Percentiles rank a stretch among this genome's conserved stretches.
Evolutionary conservation across 2,329 filamentous ascomycete genomes (phyloP).

Genomic region (Aureobasidium pullulans): DNA sequence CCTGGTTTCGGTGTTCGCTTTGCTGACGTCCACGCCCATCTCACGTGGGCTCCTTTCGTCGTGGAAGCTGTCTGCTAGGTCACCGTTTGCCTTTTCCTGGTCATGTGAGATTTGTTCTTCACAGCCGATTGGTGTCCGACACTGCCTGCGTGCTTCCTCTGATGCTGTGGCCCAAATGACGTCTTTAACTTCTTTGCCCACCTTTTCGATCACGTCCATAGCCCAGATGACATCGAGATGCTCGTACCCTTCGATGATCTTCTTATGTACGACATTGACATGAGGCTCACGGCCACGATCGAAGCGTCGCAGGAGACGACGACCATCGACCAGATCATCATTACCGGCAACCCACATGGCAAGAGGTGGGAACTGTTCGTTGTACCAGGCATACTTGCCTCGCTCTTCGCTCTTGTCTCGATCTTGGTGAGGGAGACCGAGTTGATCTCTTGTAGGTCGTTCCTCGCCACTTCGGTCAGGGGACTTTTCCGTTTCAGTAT

Average conservation of each 20-base stretch:
- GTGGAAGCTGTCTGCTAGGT: background rate
- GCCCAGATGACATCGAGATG: conserved; percentile 95
- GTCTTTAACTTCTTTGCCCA: conserved; percentile 72
- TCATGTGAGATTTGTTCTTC: conserved; percentile 32
- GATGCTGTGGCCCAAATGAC: conserved; percentile 73
- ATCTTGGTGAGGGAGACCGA: conserved; percentile 11
- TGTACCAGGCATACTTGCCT: conserved; percentile 65
- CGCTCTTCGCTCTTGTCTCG: conserved; percentile 27
- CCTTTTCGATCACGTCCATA: conserved; percentile 75
- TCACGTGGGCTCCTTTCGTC: background rate
- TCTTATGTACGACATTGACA: conserved; percentile 71
- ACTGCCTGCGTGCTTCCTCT: conserved; percentile 48
- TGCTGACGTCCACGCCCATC: background rate
- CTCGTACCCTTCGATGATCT: conserved; percentile 80
- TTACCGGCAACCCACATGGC: conserved; percentile 81
- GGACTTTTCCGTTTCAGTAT: conserved; percentile 13
- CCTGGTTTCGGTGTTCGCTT: background rate
- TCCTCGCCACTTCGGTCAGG: background rate
- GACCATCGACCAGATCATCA: conserved; percentile 79
- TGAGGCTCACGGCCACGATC: conserved; percentile 71
- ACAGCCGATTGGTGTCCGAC: conserved; percentile 59
- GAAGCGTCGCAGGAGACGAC: conserved; percentile 65
- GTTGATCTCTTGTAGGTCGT: background rate
- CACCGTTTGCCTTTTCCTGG: background rate
- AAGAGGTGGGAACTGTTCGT: conserved; percentile 69